Conservation (phyloP, 441 rosid species). For the Adansonia rubrostipa region DNA sequence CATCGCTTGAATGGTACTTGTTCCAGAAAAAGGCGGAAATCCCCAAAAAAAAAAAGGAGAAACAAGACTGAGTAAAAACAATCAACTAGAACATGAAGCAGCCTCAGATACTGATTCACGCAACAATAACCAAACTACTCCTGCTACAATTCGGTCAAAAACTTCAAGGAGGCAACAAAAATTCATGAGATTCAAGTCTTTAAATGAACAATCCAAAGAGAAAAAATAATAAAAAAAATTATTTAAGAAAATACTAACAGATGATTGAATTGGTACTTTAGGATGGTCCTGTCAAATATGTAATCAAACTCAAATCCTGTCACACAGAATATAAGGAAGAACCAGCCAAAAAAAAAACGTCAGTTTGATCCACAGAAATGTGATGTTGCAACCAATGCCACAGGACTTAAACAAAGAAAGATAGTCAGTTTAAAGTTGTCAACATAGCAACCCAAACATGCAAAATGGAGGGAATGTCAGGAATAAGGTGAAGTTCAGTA, state of each 20-base stretch:
- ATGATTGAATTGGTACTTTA: conserved; percentile 70
- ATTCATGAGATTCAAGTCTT: conserved; percentile 7
- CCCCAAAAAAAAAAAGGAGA: conserved; percentile 19
- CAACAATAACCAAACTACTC: background rate
- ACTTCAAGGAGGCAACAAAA: background rate
- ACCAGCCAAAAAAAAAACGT: conserved; percentile 13
- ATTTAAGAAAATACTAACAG: conserved; percentile 35
- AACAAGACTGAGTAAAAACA: conserved; percentile 3
- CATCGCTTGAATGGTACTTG: conserved; percentile 31
- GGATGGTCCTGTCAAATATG: conserved; percentile 88
- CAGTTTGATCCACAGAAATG: conserved; percentile 8
- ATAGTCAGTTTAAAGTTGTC: background rate
- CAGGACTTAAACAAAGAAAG: conserved; percentile 16
- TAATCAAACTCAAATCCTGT: conserved; percentile 78
- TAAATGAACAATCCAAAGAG: background rate
- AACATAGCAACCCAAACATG: conserved; percentile 12
- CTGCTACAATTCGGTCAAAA: background rate
- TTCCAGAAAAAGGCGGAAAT: conserved; percentile 36
- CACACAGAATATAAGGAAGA: conserved; percentile 11
- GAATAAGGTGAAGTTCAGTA: background rate
- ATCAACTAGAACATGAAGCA: conserved; percentile 10
- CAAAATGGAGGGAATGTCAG: background rate
- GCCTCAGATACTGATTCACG: background rate
- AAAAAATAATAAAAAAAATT: background rate
- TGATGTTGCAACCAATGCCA: conserved; percentile 4